Evolutionary conservation across 1,284 basidiomycete genomes (phyloP).

Genomic region (Fereydounia khargensis): DNA sequence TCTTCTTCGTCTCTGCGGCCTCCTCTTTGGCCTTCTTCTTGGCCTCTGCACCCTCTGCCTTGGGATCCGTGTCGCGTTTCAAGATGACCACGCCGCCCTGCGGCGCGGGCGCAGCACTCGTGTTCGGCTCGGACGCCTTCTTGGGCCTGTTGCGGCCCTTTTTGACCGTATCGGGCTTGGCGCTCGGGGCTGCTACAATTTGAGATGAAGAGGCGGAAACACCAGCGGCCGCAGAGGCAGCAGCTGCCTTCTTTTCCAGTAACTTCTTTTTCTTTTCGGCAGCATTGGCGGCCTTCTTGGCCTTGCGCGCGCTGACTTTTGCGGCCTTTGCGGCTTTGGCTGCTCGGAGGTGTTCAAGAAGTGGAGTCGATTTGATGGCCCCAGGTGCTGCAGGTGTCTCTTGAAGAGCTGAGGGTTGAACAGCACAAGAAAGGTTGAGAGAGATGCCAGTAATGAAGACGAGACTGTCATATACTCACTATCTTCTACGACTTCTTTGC

Average conservation of each 20-base stretch:
- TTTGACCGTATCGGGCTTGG: background rate
- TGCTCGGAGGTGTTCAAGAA: conserved; percentile 40
- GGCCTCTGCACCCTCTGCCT: too few species aligned
- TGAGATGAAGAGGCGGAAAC: background rate
- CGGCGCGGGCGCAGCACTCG: too few species aligned
- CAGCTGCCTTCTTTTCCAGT: background rate
- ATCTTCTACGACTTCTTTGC: conserved; percentile 4
- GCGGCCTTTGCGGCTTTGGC: conserved; percentile 23
- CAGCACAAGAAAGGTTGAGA: background rate
- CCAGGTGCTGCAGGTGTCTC: conserved; percentile 11
- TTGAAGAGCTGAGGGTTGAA: conserved; percentile 5
- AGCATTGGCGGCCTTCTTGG: too few species aligned
- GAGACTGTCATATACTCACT: conserved; percentile 12
- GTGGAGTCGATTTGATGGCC: conserved; percentile 24
- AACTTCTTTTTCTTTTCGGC: conserved; percentile 18
- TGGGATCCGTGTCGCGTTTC: too few species aligned
- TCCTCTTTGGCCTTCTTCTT: too few species aligned
- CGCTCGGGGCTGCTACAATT: too few species aligned
- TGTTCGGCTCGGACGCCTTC: background rate
- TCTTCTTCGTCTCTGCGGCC: background rate
- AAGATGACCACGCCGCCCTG: too few species aligned
- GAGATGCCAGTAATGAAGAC: background rate
- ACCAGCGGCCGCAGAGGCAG: background rate
- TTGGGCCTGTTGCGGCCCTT: conserved; percentile 1
- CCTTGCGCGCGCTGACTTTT: conserved; percentile 9